phyloP scores from a whole-genome alignment of 305 asterid species.

The Ilex paraguariensis region DNA sequence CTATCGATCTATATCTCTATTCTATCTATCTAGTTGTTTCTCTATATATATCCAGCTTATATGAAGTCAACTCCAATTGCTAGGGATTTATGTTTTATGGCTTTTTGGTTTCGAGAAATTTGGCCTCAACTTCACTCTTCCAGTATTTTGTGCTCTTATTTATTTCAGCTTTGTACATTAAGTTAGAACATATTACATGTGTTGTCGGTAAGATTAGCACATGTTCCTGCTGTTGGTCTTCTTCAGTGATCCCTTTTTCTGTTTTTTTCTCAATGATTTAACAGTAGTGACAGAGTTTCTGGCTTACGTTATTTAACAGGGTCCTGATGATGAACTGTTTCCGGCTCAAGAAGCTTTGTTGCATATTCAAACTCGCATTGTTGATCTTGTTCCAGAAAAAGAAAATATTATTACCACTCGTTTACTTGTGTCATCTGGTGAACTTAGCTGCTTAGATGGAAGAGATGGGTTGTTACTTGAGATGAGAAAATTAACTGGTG shows the following conservation, averaged over 20 bases:
- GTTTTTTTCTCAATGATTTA: neutral
- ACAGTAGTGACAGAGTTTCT: constrained; percentile 20
- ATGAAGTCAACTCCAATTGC: too few relatives aligned
- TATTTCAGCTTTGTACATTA: constrained; percentile 8
- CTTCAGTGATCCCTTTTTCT: too few relatives aligned
- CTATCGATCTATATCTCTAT: too few relatives aligned
- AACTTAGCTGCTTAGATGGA: constrained; percentile 50
- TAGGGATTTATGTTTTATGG: too few relatives aligned
- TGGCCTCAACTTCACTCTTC: neutral
- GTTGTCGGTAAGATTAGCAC: too few relatives aligned
- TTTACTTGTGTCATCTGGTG: constrained; percentile 71
- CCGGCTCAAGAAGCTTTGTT: constrained; percentile 98
- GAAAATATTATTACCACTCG: constrained; percentile 75
- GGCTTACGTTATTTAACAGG: constrained; percentile 41
- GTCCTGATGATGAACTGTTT: constrained; percentile 91
- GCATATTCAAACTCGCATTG: constrained; percentile 87
- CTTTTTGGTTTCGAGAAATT: too few relatives aligned
- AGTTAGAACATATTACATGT: neutral
- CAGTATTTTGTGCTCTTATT: constrained; percentile 9
- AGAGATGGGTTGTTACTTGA: constrained; percentile 39
- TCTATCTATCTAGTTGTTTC: too few relatives aligned
- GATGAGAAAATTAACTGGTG: constrained; percentile 59
- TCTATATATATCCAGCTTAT: too few relatives aligned
- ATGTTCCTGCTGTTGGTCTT: too few relatives aligned
- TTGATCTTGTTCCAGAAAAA: constrained; percentile 69